phyloP scores from a whole-genome alignment of 2,329 filamentous ascomycete genomes.

The Paraconiothyrium brasiliense region DNA sequence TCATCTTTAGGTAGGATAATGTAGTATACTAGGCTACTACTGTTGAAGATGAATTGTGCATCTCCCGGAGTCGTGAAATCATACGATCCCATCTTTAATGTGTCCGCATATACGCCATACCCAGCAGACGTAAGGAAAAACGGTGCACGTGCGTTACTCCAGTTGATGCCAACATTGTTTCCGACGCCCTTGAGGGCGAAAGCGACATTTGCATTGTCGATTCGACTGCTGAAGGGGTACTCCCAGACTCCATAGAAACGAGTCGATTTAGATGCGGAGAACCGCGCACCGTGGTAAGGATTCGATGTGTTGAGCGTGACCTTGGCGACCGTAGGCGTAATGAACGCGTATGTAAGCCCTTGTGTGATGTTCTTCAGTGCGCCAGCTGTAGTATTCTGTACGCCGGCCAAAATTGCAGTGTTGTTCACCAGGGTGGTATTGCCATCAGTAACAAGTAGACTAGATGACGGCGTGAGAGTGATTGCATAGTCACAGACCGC shows the following conservation, averaged over 20 bases:
- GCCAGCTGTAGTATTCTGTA: slow-evolving; percentile 25
- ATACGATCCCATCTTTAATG: slow-evolving; percentile 43
- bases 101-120: slow-evolving; percentile 48
- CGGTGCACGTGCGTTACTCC: slow-evolving; percentile 47
- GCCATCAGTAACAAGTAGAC: slow-evolving; percentile 27
- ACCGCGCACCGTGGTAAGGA: slow-evolving; percentile 33
- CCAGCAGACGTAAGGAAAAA: slow-evolving; percentile 46
- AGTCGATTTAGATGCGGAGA: slow-evolving; percentile 20
- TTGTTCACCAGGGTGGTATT: slow-evolving; percentile 31
- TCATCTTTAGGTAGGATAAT: slow-evolving; percentile 35
- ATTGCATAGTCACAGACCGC: slow-evolving; percentile 22
- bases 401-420: slow-evolving; percentile 28
- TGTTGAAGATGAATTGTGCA: slow-evolving; percentile 44
- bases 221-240: slow-evolving; percentile 35
- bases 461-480: slow-evolving; percentile 21
- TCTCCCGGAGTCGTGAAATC: slow-evolving; percentile 35
- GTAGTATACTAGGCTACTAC: slow-evolving; percentile 40
- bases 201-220: slow-evolving; percentile 32
- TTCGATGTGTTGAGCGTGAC: slow-evolving; percentile 31
- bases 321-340: slow-evolving; percentile 34
- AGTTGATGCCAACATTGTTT: slow-evolving; percentile 44
- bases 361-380: slow-evolving; percentile 22
- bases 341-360: slow-evolving; percentile 26
- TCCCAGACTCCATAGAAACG: slow-evolving; percentile 40
- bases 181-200: slow-evolving; percentile 41